Conservation (phyloP, 2,329 filamentous ascomycete species). For the Dothideomycetidae sp. region DNA sequence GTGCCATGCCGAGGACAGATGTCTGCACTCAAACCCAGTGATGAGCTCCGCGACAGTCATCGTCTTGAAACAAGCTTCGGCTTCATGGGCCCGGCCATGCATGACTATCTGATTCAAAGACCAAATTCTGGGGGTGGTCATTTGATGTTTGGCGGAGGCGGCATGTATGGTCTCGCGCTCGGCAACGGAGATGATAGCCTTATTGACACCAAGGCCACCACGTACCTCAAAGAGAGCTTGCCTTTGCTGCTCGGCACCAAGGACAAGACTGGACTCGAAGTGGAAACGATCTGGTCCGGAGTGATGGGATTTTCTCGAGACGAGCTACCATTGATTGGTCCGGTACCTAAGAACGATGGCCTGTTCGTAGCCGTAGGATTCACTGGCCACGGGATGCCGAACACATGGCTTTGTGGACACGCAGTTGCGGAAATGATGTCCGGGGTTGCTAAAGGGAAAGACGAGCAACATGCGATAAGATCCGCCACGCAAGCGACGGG, state of each 20-base stretch:
- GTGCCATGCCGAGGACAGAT: constrained; percentile 66
- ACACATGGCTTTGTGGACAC: constrained; percentile 51
- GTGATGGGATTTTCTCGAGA: constrained; percentile 67
- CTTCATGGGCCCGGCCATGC: constrained; percentile 45
- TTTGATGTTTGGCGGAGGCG: constrained; percentile 58
- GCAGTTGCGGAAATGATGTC: constrained; percentile 47
- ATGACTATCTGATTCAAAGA: constrained; percentile 64
- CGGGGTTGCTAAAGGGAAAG: constrained; percentile 17
- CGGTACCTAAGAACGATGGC: constrained; percentile 37
- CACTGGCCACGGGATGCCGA: constrained; percentile 59
- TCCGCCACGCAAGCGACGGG: constrained; percentile 13
- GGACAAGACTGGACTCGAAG: constrained; percentile 20
- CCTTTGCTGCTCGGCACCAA: constrained; percentile 24
- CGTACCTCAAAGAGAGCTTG: constrained; percentile 39
- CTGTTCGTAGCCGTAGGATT: constrained; percentile 28
- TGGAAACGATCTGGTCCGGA: constrained; percentile 49
- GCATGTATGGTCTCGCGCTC: constrained; percentile 40
- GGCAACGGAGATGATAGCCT: constrained; percentile 46
- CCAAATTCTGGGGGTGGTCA: constrained; percentile 38
- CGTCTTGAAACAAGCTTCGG: constrained; percentile 47
- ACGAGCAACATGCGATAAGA: constrained; percentile 10
- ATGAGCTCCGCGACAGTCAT: constrained; percentile 17
- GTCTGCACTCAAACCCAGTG: constrained; percentile 47
- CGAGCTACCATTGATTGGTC: constrained; percentile 54
- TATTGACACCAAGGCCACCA: constrained; percentile 42